phyloP scores from a whole-genome alignment of 192 early-diverging fungal genomes.

The Linnemannia hyalina region DNA sequence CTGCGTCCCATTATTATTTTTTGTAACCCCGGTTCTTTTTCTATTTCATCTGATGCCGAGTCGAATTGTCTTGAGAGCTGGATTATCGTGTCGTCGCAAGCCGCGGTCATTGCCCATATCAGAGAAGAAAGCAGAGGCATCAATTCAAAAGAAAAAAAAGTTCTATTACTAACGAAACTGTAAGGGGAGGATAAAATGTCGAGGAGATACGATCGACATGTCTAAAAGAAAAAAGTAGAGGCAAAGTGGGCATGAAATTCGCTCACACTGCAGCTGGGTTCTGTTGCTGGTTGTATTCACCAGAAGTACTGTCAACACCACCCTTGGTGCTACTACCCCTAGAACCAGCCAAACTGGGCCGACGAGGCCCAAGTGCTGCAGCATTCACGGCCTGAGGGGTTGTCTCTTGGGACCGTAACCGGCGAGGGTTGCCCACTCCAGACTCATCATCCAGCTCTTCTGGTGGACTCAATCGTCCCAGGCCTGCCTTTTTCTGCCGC shows the following conservation, averaged over 20 bases:
- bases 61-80: background rate
- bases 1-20: no score
- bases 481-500: slow-evolving; percentile 8
- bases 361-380: background rate
- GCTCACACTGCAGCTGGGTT: background rate
- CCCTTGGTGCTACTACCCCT: background rate
- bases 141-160: no score
- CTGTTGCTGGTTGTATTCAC: slow-evolving; percentile 19
- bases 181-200: no score
- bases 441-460: slow-evolving; percentile 16
- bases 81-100: no score
- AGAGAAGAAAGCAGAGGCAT: no score
- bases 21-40: background rate
- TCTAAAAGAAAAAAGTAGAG: no score
- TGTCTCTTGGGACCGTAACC: slow-evolving; percentile 32
- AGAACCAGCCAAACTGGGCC: slow-evolving; percentile 21
- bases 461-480: background rate
- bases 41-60: background rate
- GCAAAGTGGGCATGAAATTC: background rate
- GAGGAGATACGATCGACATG: no score
- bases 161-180: no score
- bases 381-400: background rate
- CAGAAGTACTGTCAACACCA: slow-evolving; percentile 7
- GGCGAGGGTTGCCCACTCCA: background rate
- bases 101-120: no score